Evolutionary conservation across 108 stramenopile species (phyloP), one percentile per base, ranked within the genome.

Genomic region (Stephanodiscus minutulus): DNA sequence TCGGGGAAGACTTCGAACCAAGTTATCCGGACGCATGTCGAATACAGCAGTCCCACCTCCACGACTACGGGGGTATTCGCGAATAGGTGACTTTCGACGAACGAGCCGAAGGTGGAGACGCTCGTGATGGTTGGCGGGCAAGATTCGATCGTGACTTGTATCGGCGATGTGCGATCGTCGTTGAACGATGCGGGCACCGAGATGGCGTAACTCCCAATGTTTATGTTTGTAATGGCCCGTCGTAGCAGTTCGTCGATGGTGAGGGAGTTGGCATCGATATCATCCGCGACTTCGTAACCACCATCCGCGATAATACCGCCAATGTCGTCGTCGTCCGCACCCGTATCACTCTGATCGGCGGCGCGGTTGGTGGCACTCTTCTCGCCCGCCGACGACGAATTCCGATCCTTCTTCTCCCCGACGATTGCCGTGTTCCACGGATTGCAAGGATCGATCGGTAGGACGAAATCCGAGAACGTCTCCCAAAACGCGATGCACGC

Each of bases 91-190:
- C 68, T 55, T 52, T 76, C 67, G 6, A 58, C 68, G 64, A 90
- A 88, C 0, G 77, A 72, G 53, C 86, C 87, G 72, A 90, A 92
- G 22, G 86, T 87, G 41, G 75, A 17, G 0, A 88, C 83, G 0
- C 68, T 39, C 0, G 83, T 48, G 22, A 91, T 72, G 15, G 85
- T 80, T 2, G 90, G 90, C 36, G 86, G 86, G 61, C 83, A 85
- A 6, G 63, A 69, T 52, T 77, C 75, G 18, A 88, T 66, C 8
- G 74, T 41, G 7, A 86, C 44, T 3, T 54, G 74, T 15, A 83
- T 48, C 59, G 59, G 57, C 37, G 33, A 43, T 21, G 24, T n/a
- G n/a, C 39, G 68, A 25, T 54, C 33, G 41, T n/a, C n/a, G n/a
- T n/a, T n/a, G n/a, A n/a, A n/a, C 18, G 24, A n/a, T n/a, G 18